Base-by-base conservation (phyloP, 2,329 filamentous ascomycete species). In the Arthroderma sp. region DNA sequence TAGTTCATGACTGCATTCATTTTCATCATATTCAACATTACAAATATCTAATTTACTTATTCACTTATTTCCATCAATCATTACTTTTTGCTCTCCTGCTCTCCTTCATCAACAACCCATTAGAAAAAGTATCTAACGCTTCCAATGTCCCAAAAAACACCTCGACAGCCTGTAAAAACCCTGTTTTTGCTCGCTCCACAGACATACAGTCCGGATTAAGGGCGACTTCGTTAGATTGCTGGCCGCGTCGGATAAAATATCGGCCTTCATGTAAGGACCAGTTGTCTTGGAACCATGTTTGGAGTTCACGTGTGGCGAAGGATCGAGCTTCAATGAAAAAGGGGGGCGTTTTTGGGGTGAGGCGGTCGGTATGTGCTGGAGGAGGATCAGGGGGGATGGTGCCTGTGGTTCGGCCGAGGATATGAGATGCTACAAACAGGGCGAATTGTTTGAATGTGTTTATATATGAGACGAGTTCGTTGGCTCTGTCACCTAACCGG, bases 231-330 rank as follows among this genome's bases (percentile, higher is more conserved):
- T 65, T 68, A 10, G 62, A 65, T 7, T 60, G 60, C 36, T 65
- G 63, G 1, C 67, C 68, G 10, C 66, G 60, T 22, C 65, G 63
- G 30, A 76, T 66, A 53, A 66, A 74, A 49, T 74, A 69, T 42
- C 57, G 63, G 1, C 59, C 64, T 29, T 64, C 59, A 42, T 65
- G 61, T 5, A 55, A 50, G 22, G 66, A 65, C 73, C 74, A 77
- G 31, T 66, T 69, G 1, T 59, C 59, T 27, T 54, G 57, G 11
- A 77, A 52, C 36, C 66, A 65, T 1, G 65, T 56, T 32, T 63
- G 55, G 3, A 77, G 53, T 28, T 71, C 68, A 31, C 63, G 64
- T 2, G 58, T 57, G 3, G 65, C 60, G 34, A 64, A 61, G 4
- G 47, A 44, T 45, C 59, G 57, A 22, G 61, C 45, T 36, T 59